A percentile compares a stretch with the other conserved stretches of the same genome.
These are phyloP conservation scores for Microsporum ferrugineum DNA, from an alignment of 2,329 filamentous ascomycete genomes.

Conservation along the genomic window DNA sequence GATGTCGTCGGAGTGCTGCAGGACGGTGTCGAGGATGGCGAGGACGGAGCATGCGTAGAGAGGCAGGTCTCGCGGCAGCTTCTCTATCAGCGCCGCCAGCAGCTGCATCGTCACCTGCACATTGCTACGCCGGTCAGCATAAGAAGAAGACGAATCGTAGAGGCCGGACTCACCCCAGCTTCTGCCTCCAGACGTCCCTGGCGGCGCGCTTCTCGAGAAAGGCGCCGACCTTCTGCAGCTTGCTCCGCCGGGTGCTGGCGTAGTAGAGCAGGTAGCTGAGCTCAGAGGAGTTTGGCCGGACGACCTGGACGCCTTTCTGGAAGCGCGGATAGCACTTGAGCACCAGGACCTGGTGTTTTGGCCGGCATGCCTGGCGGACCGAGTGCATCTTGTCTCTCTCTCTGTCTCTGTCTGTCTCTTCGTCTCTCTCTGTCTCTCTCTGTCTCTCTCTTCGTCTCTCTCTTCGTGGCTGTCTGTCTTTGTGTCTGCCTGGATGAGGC, in stretches of 20 bases:
- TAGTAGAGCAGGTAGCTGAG: constrained; percentile 96
- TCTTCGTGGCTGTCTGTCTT: not conserved
- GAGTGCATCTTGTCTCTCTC: constrained; percentile 37
- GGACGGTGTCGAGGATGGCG: constrained; percentile 69
- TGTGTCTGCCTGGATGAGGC: not conserved
- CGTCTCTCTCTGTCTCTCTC: not conserved
- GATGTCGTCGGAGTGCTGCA: constrained; percentile 73
- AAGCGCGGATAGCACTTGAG: constrained; percentile 93
- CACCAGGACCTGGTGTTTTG: constrained; percentile 92
- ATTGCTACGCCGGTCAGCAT: constrained; percentile 47
- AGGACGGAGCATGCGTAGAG: constrained; percentile 79
- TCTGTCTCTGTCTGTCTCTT: not conserved
- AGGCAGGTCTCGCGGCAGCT: constrained; percentile 77
- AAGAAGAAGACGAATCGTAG: too few species aligned
- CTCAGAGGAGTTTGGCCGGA: constrained; percentile 93
- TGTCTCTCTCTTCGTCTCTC: too few species aligned
- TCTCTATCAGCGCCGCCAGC: constrained; percentile 80
- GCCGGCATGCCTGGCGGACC: constrained; percentile 55
- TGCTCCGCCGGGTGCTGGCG: constrained; percentile 83
- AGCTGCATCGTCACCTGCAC: constrained; percentile 93
- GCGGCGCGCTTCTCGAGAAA: constrained; percentile 92
- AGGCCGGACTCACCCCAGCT: constrained; percentile 60
- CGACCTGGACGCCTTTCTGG: constrained; percentile 80
- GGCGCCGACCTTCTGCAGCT: constrained; percentile 88
- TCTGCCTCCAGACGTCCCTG: constrained; percentile 77